A percentile compares a stretch with the other conserved stretches of the same genome.
These are phyloP conservation scores for Sorghum bicolor DNA, from an alignment of 176 grass and related monocot species.

Conservation along the genomic window Sorghum_bicolor_NCBIv3 NC_012875.2:58302501-58303000, in stretches of 20 bases:
- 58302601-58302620: too few species aligned
- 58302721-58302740: not conserved
- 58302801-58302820: not conserved
- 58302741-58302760: not conserved
- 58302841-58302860: not conserved
- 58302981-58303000: not conserved
- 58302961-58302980: not conserved
- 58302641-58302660: not conserved
- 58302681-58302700: not conserved
- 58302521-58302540: slow-evolving; percentile 32
- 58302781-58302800: not conserved
- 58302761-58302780: not conserved
- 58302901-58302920: not conserved
- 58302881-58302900: not conserved
- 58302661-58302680: not conserved
- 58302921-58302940: not conserved
- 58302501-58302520: slow-evolving; percentile 24
- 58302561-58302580: slow-evolving; percentile 35
- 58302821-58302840: not conserved
- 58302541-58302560: slow-evolving; percentile 33
- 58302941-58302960: not conserved
- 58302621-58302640: not conserved
- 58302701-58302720: not conserved
- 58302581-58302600: slow-evolving; percentile 1
- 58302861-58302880: not conserved